Evolutionary conservation across 2,329 filamentous ascomycete species (phyloP), one percentile per base, ranked within the genome.

Genomic region (Trichoderma semiorbis): DNA sequence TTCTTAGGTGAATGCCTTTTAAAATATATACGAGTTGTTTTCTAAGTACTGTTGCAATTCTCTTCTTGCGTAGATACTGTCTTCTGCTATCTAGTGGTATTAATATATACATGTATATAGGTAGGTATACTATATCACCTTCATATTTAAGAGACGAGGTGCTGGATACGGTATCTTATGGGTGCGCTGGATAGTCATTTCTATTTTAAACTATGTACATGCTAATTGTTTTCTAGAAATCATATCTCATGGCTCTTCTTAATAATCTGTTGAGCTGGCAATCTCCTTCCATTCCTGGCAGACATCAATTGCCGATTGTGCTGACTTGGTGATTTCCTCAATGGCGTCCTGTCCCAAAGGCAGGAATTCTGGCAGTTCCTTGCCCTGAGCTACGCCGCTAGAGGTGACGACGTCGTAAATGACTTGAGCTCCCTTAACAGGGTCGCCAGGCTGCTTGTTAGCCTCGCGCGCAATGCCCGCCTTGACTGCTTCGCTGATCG

Each of bases 351-450:
- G 63, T 7, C 69, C 72, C 28, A 73, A 30, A 3, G 68, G 72
- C 34, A 71, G 16, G 69, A 73, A 66, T 18, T 28, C 14, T 28
- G 72, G 72, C 47, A 73, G 26, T 28, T 61, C 36, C 34, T 64
- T 71, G 28, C 21, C 72, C 6, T 61, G 55, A 4, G 72, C 72
- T 3, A 55, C 50, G 11, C 72, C 72, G 7, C 32, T 67, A 6
- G 72, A 73, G 3, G 72, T 72, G 11, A 71, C 62, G 10, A 73
- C 69, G 21, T 73, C 72, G n/a, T 73, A 73, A 18, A 73, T 73
- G 24, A 73, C 30, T 30, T 72, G 58, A 16, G 72, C 61, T 24
- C 69, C 68, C 53, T 72, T 71, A 5, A 61, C 57, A 7, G 72
- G 69, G 14, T 73, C 69, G 4, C 68, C 69, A n/a, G 43, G 69